Conservation (phyloP, 148 eudicot genomes). For the Spergularia marina region DNA sequence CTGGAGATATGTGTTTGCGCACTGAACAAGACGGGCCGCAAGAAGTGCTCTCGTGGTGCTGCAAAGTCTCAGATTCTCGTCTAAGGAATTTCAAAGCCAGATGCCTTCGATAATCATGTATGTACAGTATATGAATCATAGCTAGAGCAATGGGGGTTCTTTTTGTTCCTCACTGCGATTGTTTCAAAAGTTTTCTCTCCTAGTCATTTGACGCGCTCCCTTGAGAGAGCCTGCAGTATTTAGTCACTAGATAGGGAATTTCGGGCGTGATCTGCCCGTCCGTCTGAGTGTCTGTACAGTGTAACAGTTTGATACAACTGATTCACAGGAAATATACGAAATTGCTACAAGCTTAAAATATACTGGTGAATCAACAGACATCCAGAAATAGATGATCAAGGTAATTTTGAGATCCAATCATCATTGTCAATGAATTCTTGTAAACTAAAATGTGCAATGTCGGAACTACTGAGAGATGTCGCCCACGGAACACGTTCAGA, state of each 20-base stretch:
- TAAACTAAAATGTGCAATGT: neutral
- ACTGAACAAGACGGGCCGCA: conserved; percentile 55
- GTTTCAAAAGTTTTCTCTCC: conserved; percentile 2
- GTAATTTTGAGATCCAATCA: neutral
- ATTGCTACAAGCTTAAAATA: neutral
- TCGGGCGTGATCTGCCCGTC: neutral
- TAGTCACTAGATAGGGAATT: conserved; percentile 4
- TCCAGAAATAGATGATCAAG: neutral
- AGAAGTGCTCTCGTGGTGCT: conserved; percentile 73
- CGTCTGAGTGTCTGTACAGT: conserved; percentile 23
- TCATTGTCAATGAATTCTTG: neutral
- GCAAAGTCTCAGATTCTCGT: conserved; percentile 74
- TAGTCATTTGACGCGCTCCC: neutral
- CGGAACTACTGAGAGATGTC: neutral
- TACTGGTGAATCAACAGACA: neutral
- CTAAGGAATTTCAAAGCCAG: conserved; percentile 18
- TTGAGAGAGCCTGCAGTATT: neutral
- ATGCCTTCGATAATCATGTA: neutral
- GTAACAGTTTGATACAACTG: conserved; percentile 10
- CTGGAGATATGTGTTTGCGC: conserved; percentile 87
- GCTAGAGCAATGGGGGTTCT: conserved; percentile 23
- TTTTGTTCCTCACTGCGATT: conserved; percentile 20
- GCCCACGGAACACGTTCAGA: neutral
- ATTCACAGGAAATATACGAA: neutral
- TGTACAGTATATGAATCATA: conserved; percentile 7